Conservation (phyloP, 176 grass and related monocot species). For the Raddia distichophylla region DNA sequence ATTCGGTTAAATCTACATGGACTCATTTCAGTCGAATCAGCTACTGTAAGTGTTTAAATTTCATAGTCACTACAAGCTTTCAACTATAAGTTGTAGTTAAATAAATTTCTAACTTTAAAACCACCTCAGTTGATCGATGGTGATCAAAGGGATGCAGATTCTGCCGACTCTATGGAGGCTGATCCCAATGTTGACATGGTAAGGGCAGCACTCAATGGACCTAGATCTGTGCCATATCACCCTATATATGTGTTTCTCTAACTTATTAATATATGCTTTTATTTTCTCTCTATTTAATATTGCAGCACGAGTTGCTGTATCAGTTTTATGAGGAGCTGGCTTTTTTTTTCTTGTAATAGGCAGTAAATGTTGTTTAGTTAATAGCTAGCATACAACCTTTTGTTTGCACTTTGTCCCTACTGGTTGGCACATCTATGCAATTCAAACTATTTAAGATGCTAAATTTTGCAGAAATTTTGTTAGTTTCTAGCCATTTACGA, state of each 20-base stretch:
- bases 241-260: slow-evolving; percentile 19
- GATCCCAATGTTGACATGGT: slow-evolving; percentile 49
- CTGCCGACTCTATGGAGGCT: slow-evolving; percentile 54
- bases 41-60: slow-evolving; percentile 62
- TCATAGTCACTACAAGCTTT: slow-evolving; percentile 22
- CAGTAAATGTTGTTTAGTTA: slow-evolving; percentile 2
- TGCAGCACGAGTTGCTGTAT: not conserved
- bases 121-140: slow-evolving; percentile 61
- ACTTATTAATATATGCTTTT: not conserved
- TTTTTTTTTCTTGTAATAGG: slow-evolving; percentile 15
- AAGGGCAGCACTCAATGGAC: slow-evolving; percentile 13
- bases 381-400: slow-evolving; percentile 21
- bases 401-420: slow-evolving; percentile 1
- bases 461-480: slow-evolving; percentile 12
- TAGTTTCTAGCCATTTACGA: not conserved
- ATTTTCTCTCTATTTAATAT: slow-evolving; percentile 24
- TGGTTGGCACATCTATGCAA: not conserved
- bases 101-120: slow-evolving; percentile 43
- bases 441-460: slow-evolving; percentile 31
- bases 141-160: slow-evolving; percentile 54
- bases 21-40: slow-evolving; percentile 84
- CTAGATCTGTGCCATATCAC: slow-evolving; percentile 18
- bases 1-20: slow-evolving; percentile 92
- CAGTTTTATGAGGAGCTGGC: slow-evolving; percentile 4
- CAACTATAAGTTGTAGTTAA: slow-evolving; percentile 16